phyloP scores from a whole-genome alignment of 1,139 yeast genomes.

The Zygosaccharomyces pseudobailii region DNA sequence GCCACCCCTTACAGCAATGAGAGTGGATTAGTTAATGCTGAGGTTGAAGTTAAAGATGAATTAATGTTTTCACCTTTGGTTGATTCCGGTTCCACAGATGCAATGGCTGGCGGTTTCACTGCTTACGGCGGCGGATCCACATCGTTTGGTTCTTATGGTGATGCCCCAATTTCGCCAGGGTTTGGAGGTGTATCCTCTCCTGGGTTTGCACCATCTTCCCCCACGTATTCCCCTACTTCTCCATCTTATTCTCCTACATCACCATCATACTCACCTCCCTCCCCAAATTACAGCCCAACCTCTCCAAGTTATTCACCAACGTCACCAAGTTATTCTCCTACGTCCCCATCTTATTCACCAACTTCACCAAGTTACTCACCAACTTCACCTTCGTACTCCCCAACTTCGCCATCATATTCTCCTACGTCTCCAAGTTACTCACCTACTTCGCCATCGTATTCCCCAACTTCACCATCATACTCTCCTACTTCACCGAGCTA shows the following conservation, averaged over 20 bases:
- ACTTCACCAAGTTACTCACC: conserved; percentile 76
- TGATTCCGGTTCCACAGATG: conserved; percentile 78
- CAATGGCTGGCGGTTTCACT: conserved; percentile 76
- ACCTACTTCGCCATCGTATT: conserved; percentile 58
- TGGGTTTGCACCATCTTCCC: conserved; percentile 66
- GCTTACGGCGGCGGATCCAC: conserved; percentile 76
- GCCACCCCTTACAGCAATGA: conserved; percentile 90
- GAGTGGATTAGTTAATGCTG: conserved; percentile 69
- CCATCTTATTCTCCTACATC: conserved; percentile 73
- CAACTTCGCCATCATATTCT: conserved; percentile 58
- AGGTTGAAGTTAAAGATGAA: conserved; percentile 71
- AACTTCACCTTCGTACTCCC: conserved; percentile 61
- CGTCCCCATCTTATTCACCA: conserved; percentile 66
- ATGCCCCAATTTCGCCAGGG: conserved; percentile 74
- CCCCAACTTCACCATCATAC: conserved; percentile 58
- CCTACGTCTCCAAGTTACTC: conserved; percentile 63
- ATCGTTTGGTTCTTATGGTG: conserved; percentile 50
- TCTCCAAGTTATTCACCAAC: conserved; percentile 71
- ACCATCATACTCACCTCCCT: conserved; percentile 70
- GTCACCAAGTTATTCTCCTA: conserved; percentile 59
- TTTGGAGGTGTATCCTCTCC: conserved; percentile 70
- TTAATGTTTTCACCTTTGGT: conserved; percentile 93
- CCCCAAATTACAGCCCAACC: conserved; percentile 69
- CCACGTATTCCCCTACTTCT: conserved; percentile 67
- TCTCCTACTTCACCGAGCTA: conserved; percentile 59